Conservation (phyloP, 805 yeast genomes). For the Kodamaea kaohsiungensis region DNA sequence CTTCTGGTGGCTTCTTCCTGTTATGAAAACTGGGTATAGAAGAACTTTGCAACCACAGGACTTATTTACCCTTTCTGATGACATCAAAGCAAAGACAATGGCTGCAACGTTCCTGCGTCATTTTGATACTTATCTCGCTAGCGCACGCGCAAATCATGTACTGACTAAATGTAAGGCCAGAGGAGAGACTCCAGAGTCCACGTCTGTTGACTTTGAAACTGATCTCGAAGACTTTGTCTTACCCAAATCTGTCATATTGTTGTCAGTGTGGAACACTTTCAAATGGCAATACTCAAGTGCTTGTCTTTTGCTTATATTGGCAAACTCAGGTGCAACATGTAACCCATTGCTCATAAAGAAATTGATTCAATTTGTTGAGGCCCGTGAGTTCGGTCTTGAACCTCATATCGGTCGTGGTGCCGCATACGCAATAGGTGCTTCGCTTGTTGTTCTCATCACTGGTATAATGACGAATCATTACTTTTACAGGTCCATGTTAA, state of each 20-base stretch:
- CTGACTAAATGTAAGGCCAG: constrained; percentile 28
- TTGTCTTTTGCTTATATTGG: constrained; percentile 22
- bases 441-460: constrained; percentile 24
- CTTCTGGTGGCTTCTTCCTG: constrained; percentile 70
- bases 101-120: constrained; percentile 24
- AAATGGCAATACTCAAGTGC: constrained; percentile 27
- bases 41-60: constrained; percentile 69
- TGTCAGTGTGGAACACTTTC: constrained; percentile 29
- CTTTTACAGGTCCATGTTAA: constrained; percentile 26
- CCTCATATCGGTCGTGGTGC: constrained; percentile 44
- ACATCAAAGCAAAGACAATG: constrained; percentile 33
- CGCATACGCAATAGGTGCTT: constrained; percentile 42
- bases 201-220: constrained; percentile 19
- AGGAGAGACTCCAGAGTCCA: constrained; percentile 13
- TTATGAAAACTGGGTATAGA: constrained; percentile 67
- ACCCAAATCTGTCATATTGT: constrained; percentile 7
- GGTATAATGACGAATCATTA: constrained; percentile 27
- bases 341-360: constrained; percentile 40
- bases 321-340: constrained; percentile 27
- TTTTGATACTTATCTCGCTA: constrained; percentile 13
- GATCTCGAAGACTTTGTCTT: constrained; percentile 18
- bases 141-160: constrained; percentile 20
- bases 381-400: constrained; percentile 28
- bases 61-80: constrained; percentile 38
- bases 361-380: constrained; percentile 37